A percentile compares a stretch with the other conserved stretches of the same genome.
Conservation (phyloP, 2,329 filamentous ascomycete genomes). For the Teratosphaeria epicoccoides region DNA sequence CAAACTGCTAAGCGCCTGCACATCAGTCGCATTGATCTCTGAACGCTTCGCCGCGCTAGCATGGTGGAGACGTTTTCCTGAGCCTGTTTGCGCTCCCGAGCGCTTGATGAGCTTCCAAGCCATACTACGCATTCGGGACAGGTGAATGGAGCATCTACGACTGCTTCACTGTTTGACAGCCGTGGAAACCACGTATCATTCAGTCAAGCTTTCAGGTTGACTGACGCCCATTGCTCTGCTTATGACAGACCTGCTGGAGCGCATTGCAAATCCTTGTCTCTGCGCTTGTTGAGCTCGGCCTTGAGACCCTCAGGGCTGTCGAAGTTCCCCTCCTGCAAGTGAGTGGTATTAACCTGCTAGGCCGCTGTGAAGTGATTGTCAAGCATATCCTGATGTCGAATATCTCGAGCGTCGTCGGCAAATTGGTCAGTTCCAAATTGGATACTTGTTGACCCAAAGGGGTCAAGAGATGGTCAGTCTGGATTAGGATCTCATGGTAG, state of each 20-base stretch:
- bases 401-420: slow-evolving; percentile 25
- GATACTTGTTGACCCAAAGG: slow-evolving; percentile 28
- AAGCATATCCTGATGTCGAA: slow-evolving; percentile 16
- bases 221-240: slow-evolving; percentile 24
- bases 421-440: slow-evolving; percentile 23
- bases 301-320: slow-evolving; percentile 6
- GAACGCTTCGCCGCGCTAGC: slow-evolving; percentile 20
- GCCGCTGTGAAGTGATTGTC: slow-evolving; percentile 21
- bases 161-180: no score
- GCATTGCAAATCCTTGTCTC: slow-evolving; percentile 12
- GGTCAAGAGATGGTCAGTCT: no score
- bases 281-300: slow-evolving; percentile 19
- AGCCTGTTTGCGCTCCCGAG: slow-evolving; percentile 22
- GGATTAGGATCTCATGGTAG: no score
- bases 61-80: slow-evolving; percentile 20
- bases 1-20: slow-evolving; percentile 10
- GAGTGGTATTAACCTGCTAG: slow-evolving; percentile 3
- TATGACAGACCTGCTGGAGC: slow-evolving; percentile 25
- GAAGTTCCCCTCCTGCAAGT: not conserved
- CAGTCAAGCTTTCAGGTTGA: slow-evolving; percentile 22
- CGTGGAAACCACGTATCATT: no score
- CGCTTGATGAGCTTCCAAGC: slow-evolving; percentile 19
- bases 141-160: no score
- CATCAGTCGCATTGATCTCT: slow-evolving; percentile 15
- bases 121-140: slow-evolving; percentile 21